Percentiles rank a stretch among this genome's conserved stretches.
These are phyloP conservation scores for Colletotrichum cuscutae DNA, from an alignment of 2,329 filamentous ascomycete genomes.

Conservation along the genomic window DNA sequence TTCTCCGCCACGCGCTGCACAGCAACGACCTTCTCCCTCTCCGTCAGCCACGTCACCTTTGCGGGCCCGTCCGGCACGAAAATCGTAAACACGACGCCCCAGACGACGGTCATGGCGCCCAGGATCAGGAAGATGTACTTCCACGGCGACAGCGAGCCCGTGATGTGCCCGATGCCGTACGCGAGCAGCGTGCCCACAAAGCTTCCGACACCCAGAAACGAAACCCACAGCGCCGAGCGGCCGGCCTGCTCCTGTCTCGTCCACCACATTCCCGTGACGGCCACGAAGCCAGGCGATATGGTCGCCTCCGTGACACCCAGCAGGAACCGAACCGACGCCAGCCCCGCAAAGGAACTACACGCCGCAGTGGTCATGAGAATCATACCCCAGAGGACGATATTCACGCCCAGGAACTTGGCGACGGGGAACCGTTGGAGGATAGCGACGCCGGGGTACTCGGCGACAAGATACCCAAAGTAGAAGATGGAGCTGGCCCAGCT, in stretches of 20 bases:
- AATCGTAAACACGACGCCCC: constrained; percentile 40
- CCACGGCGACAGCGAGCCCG: constrained; percentile 42
- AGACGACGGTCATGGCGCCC: constrained; percentile 43
- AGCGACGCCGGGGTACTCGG: constrained; percentile 44
- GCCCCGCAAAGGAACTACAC: constrained; percentile 44
- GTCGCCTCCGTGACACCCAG: constrained; percentile 48
- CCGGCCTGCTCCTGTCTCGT: constrained; percentile 49
- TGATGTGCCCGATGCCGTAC: constrained; percentile 47
- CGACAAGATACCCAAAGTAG: constrained; percentile 45
- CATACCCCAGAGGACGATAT: constrained; percentile 44
- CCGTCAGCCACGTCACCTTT: constrained; percentile 43
- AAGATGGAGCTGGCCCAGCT: constrained; percentile 46
- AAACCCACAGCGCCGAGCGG: constrained; percentile 50
- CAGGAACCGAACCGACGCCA: constrained; percentile 49
- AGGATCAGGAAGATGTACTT: constrained; percentile 49
- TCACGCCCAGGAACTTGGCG: constrained; percentile 42
- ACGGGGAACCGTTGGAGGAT: constrained; percentile 43
- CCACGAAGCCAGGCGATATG: constrained; percentile 48
- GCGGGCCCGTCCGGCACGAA: constrained; percentile 44
- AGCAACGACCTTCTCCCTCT: constrained; percentile 40
- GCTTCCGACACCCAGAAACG: constrained; percentile 49
- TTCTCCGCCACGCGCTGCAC: constrained; percentile 43
- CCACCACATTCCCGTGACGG: constrained; percentile 52
- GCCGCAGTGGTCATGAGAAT: constrained; percentile 46
- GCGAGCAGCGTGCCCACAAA: constrained; percentile 47